A percentile compares a stretch with the other conserved stretches of the same genome.
Conservation (phyloP, 345 rosid genomes). For the Melastoma malabathricum region DNA sequence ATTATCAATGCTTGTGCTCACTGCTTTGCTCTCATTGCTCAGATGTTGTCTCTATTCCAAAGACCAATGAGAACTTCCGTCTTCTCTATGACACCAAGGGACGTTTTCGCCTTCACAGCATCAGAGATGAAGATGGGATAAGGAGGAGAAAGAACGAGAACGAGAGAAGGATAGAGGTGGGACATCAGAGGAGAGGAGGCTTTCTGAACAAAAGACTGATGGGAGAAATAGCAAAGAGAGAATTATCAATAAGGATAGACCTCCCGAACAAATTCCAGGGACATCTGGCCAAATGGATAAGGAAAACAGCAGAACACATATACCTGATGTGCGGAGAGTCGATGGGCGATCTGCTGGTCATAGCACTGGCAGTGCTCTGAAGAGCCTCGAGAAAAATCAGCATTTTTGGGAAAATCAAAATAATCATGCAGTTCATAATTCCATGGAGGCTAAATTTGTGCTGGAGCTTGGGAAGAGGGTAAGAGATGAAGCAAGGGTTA, state of each 20-base stretch:
- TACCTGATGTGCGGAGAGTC: slow-evolving; percentile 19
- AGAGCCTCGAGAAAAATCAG: background rate
- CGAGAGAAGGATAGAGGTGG: slow-evolving; percentile 27
- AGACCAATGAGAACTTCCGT: too few relatives aligned
- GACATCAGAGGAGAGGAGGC: slow-evolving; percentile 10
- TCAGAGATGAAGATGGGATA: slow-evolving; percentile 11
- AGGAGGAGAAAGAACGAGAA: slow-evolving; percentile 23
- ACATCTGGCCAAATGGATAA: slow-evolving; percentile 19
- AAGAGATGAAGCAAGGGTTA: slow-evolving; percentile 22
- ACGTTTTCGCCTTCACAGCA: too few relatives aligned
- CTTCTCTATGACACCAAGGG: too few relatives aligned
- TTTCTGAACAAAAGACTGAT: slow-evolving; percentile 5
- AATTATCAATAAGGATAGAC: slow-evolving; percentile 19
- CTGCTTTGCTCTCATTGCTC: too few relatives aligned
- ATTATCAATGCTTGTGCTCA: too few relatives aligned
- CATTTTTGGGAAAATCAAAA: slow-evolving; percentile 15
- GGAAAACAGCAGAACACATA: slow-evolving; percentile 16
- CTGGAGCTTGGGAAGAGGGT: slow-evolving; percentile 28
- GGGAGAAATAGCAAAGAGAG: slow-evolving; percentile 18
- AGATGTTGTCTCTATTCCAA: too few relatives aligned
- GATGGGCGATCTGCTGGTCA: slow-evolving; percentile 13
- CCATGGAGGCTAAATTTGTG: slow-evolving; percentile 18
- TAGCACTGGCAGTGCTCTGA: slow-evolving; percentile 13
- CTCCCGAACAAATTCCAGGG: slow-evolving; percentile 13
- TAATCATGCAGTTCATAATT: slow-evolving; percentile 11